Conservation (phyloP, 805 yeast species). For the Helenozyma baotianmanensis region DNA sequence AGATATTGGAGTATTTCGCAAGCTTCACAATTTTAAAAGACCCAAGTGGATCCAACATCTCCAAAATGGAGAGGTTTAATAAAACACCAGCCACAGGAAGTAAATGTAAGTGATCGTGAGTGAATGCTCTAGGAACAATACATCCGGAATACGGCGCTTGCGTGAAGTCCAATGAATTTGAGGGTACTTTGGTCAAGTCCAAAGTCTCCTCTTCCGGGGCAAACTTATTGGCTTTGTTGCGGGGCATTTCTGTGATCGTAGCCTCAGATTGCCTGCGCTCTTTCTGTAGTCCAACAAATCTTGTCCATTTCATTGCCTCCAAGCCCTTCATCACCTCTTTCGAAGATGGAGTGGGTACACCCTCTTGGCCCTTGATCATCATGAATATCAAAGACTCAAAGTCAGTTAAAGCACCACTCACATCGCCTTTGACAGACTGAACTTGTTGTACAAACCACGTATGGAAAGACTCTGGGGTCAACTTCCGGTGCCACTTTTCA, state of each 20-base stretch:
- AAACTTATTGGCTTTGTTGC: background rate
- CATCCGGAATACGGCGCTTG: too few species aligned
- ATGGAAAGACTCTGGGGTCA: conserved; percentile 18
- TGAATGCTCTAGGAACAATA: too few species aligned
- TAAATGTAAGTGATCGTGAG: too few species aligned
- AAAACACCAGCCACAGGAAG: too few species aligned
- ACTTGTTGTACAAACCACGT: conserved; percentile 22
- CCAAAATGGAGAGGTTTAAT: conserved; percentile 2
- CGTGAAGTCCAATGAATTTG: too few species aligned
- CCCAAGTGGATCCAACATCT: background rate
- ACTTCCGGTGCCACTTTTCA: conserved; percentile 25
- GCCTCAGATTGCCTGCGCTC: conserved; percentile 18
- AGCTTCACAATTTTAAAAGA: too few species aligned
- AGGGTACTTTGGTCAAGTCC: conserved; percentile 1
- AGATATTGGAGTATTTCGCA: too few species aligned
- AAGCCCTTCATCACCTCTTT: conserved; percentile 18
- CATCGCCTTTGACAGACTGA: background rate
- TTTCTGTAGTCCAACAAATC: conserved; percentile 6
- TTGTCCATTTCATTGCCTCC: conserved; percentile 18
- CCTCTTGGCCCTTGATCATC: conserved; percentile 28
- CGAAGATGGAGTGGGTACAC: conserved; percentile 5
- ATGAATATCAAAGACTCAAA: conserved; percentile 22
- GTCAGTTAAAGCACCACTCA: conserved; percentile 7
- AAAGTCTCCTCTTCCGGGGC: conserved; percentile 1
- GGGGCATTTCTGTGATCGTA: conserved; percentile 7